Evolutionary conservation across 75 land plant species (phyloP), one percentile per base, ranked within the genome.

Genomic region (Cunninghamia lanceolata): DNA sequence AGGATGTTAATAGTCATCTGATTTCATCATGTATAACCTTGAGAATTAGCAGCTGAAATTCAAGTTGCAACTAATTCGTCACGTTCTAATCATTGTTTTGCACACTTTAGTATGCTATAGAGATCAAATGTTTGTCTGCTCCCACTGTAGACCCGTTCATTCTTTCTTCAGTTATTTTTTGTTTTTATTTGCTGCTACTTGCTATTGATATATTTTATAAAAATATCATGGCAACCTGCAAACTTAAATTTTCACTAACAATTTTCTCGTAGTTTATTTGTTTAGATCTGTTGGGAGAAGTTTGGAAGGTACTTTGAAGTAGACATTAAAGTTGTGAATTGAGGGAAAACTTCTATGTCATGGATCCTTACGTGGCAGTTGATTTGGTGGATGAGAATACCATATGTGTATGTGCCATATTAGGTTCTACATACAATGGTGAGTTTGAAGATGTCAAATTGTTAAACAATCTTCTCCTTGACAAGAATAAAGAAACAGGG

Each of bases 361-460:
- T 91, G 92, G 87, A 91, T 28, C 92, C 92, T 36, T 68, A 74
- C 1, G 90, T 87, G 43, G 92, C 89, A 73, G 92, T 91, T 28
- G 92, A 87, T 70, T 2, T 91, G 73, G 92, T 88, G 19, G 92
- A 90, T 80, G 92, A 91, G 85, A 91, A 91, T 83, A 91, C 92
- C 10, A 91, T 91, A 30, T 87, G 87, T 47, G 87, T 91, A 34
- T 82, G 85, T 43, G 91, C 91, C 75, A 90, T 87, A 63, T 81
- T 91, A 52, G 92, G 92, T 17, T 90, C 92, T 16, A 91, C 87
- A 36, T 87, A 91, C 80, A 91, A 87, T 74, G 92, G 89, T 45
- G 92, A 91, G 39, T 90, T 91, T 75, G 92, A 91, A 77, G 91
- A 91, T 83, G 92, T 90, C 28, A 88, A 81, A 39, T 28, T 87